Evolutionary conservation across 768 basidiomycete species (phyloP).

Genomic region (Artomyces pyxidatus): DNA sequence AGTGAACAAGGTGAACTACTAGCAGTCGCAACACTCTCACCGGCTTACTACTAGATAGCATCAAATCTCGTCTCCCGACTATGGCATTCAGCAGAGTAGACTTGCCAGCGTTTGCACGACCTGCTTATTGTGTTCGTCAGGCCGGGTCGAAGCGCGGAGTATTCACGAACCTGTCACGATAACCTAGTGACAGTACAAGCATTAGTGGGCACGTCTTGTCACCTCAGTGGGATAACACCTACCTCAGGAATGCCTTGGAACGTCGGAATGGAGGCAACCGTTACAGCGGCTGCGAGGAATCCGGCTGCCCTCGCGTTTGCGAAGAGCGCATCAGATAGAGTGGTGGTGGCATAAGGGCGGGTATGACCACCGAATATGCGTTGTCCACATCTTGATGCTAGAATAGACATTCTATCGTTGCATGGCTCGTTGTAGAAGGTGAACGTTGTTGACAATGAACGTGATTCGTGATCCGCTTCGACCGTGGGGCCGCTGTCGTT

Average conservation of each 20-base stretch:
- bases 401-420: too few species aligned
- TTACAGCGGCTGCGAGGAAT: slow-evolving; percentile 15
- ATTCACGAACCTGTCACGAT: slow-evolving; percentile 14
- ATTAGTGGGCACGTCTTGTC: too few species aligned
- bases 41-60: slow-evolving; percentile 62
- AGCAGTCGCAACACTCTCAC: slow-evolving; percentile 30
- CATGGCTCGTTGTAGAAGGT: too few species aligned
- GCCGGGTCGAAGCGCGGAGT: too few species aligned
- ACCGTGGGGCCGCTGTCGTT: too few species aligned
- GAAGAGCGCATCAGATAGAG: background rate
- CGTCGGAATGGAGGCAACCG: slow-evolving; percentile 9
- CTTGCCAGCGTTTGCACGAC: slow-evolving; percentile 75
- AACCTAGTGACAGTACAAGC: slow-evolving; percentile 4
- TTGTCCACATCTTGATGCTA: too few species aligned
- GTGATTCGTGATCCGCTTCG: too few species aligned
- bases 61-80: slow-evolving; percentile 44
- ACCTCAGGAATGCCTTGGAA: slow-evolving; percentile 18
- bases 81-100: slow-evolving; percentile 68
- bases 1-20: background rate
- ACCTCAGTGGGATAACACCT: too few species aligned
- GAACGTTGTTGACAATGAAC: too few species aligned
- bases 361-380: too few species aligned
- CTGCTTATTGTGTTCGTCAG: too few species aligned
- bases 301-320: slow-evolving; percentile 6
- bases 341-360: background rate